These are phyloP conservation scores for Fagopyrum tataricum DNA, from an alignment of 148 eudicot genomes.

Conservation along the genomic window DNA sequence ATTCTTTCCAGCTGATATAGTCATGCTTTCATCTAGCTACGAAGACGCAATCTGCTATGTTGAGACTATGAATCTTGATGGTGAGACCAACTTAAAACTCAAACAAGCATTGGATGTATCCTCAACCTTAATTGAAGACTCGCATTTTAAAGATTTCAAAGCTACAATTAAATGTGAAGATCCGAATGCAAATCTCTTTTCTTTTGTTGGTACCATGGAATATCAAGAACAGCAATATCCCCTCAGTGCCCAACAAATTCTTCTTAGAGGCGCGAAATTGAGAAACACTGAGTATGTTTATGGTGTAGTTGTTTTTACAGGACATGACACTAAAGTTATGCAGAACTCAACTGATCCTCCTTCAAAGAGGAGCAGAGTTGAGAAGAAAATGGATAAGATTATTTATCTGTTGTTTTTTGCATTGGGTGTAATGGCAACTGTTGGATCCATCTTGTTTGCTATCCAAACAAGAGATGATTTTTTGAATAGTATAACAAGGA, in stretches of 20 bases:
- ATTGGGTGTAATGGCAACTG: constrained; percentile 48
- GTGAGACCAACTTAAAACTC: constrained; percentile 90
- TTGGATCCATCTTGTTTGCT: constrained; percentile 79
- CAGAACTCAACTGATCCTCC: constrained; percentile 92
- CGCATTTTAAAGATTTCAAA: constrained; percentile 43
- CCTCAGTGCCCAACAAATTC: constrained; percentile 76
- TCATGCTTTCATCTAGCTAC: constrained; percentile 81
- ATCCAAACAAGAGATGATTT: constrained; percentile 56
- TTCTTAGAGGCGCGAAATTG: constrained; percentile 81
- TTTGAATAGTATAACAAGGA: constrained; percentile 35
- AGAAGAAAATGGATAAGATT: constrained; percentile 83
- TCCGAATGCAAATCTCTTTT: constrained; percentile 85
- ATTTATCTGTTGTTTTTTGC: constrained; percentile 63
- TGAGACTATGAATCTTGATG: constrained; percentile 98
- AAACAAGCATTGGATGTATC: constrained; percentile 79
- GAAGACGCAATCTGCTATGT: constrained; percentile 89
- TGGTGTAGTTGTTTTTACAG: constrained; percentile 88
- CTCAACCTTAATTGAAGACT: constrained; percentile 51
- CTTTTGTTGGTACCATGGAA: constrained; percentile 81
- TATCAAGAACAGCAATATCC: constrained; percentile 55
- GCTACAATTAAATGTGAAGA: constrained; percentile 86
- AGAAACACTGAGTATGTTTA: constrained; percentile 77
- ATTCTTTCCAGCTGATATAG: constrained; percentile 91
- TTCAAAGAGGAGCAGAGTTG: constrained; percentile 86
- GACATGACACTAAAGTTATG: constrained; percentile 88